Base-by-base conservation (phyloP, 2,329 filamentous ascomycete genomes). In the Trichoderma polysporum region DNA sequence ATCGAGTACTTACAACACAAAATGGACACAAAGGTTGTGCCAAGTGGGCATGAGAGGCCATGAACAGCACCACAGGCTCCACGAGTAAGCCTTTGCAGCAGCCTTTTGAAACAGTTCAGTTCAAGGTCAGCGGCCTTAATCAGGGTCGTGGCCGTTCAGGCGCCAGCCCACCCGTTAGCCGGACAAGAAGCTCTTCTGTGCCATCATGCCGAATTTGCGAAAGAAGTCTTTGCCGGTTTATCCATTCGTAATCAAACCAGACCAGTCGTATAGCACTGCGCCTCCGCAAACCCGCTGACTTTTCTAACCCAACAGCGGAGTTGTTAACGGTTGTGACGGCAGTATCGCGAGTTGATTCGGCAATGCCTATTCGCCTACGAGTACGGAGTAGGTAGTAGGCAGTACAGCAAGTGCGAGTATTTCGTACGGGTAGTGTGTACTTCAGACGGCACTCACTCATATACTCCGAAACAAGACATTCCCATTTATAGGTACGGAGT, bases 191-290 rank as follows among this genome's bases (percentile, higher is more conserved):
- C 19, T 33, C 50, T 54, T 50, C 29, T 54, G 25, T 53, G 39
- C 19, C n/a, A 15, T 4, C 12, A 25, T 37, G 53, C 53, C 53
- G 53, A 56, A 15, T 22, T 39, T 56, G 31, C 53, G 31, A 39
- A 53, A 17, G 19, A 37, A 39, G 31, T n/a, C 22, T 15, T 45
- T 64, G 60, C 60, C 60, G 60, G 31, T 35, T 52, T 64, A 64
- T 56, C 60, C 60, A 64, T 56, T 27, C 35, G 60, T 27, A 64
- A 64, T 64, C 60, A 64, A 64, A 64, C 60, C 60, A 45, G 50
- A 13, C 53, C 29, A 25, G 29, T 33, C 37, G 47, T 35, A 17
- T 1, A 22, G 41, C 31, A 56, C 60, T 64, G 60, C 60, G 60
- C 60, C 60, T 64, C 50, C 60, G 60, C 60, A 56, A 47, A 39